Conservation (phyloP, 2,329 filamentous ascomycete species). For the Stagonosporopsis tanaceti region DNA sequence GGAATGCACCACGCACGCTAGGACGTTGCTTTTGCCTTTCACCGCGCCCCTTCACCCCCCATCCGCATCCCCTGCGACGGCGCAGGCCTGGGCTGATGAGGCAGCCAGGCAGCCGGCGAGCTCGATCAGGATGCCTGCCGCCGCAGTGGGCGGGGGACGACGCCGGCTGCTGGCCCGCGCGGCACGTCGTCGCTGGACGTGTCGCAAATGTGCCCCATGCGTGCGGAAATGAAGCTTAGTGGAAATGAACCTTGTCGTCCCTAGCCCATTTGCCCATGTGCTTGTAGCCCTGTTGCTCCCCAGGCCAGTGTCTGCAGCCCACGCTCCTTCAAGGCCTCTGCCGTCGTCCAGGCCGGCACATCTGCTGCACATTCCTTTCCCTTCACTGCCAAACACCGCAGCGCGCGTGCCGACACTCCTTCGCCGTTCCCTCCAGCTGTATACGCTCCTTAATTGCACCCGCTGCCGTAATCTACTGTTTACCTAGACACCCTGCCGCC, state of each 20-base stretch:
- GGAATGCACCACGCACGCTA: slow-evolving; percentile 22
- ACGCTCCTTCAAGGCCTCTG: slow-evolving; percentile 27
- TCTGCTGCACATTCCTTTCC: slow-evolving; percentile 29
- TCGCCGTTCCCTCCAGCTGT: slow-evolving; percentile 27
- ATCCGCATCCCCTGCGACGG: slow-evolving; percentile 27
- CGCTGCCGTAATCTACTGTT: slow-evolving; percentile 28
- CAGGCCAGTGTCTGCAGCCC: slow-evolving; percentile 26
- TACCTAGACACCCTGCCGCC: slow-evolving; percentile 19
- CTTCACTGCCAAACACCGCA: slow-evolving; percentile 28
- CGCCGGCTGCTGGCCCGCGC: too few relatives aligned
- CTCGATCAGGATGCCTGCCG: too few relatives aligned
- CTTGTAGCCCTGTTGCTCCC: slow-evolving; percentile 30
- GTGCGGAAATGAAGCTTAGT: slow-evolving; percentile 38
- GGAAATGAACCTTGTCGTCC: slow-evolving; percentile 31
- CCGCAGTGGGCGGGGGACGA: too few relatives aligned
- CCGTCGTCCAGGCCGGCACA: slow-evolving; percentile 29
- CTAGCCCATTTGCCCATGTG: slow-evolving; percentile 19
- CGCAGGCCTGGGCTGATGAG: slow-evolving; percentile 22
- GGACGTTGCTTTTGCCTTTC: slow-evolving; percentile 2
- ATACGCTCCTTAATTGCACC: slow-evolving; percentile 33
- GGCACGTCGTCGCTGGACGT: slow-evolving; percentile 11
- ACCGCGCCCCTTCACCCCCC: not conserved
- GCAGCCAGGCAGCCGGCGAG: slow-evolving; percentile 2
- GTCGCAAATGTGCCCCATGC: slow-evolving; percentile 29
- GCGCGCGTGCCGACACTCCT: slow-evolving; percentile 37